These are phyloP conservation scores for Lachnellula willkommii DNA, from an alignment of 2,329 filamentous ascomycete genomes.

Conservation along the genomic window DNA sequence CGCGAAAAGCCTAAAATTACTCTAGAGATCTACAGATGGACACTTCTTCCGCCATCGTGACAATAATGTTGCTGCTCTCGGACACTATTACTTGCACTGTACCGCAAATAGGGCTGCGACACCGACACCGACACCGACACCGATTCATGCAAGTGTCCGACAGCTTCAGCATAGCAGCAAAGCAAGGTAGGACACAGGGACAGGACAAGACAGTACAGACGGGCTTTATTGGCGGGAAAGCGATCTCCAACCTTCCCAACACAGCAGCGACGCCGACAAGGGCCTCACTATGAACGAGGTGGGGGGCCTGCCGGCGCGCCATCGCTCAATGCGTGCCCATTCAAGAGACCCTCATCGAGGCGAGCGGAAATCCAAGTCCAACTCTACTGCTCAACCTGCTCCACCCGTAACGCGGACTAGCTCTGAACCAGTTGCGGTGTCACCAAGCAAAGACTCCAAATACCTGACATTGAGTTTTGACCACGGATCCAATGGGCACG, in stretches of 20 bases:
- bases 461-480: constrained; percentile 11
- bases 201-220: neutral
- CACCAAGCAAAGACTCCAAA: constrained; percentile 8
- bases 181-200: neutral
- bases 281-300: neutral
- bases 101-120: neutral
- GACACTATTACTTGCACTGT: too few species aligned
- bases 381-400: constrained; percentile 8
- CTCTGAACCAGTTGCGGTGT: constrained; percentile 18
- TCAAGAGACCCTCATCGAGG: constrained; percentile 4
- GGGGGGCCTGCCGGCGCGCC: neutral
- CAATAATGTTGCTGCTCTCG: too few species aligned
- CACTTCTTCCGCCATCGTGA: too few species aligned
- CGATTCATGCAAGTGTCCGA: neutral
- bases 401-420: constrained; percentile 16
- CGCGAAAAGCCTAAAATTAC: too few species aligned
- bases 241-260: neutral
- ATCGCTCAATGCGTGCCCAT: neutral
- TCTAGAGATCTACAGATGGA: too few species aligned
- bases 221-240: neutral
- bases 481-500: constrained; percentile 22
- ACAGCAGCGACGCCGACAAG: neutral
- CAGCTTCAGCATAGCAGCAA: neutral
- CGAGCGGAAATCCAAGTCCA: constrained; percentile 7
- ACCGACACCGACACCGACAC: neutral